Conservation (phyloP, 75 land plant genomes). For the Selaginella tamariscina region DNA sequence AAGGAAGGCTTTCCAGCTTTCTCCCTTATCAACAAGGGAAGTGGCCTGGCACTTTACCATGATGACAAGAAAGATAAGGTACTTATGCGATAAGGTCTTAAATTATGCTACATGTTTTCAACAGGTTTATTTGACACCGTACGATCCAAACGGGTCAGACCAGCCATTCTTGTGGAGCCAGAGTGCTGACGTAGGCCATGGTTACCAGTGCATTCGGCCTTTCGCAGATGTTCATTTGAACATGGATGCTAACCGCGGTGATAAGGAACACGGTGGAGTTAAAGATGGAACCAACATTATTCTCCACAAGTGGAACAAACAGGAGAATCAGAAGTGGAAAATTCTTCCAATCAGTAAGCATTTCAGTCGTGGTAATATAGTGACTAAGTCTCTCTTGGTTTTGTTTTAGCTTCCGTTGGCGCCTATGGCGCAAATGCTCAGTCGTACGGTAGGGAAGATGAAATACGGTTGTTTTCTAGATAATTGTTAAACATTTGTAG, state of each 20-base stretch:
- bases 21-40: neutral
- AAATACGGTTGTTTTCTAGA: neutral
- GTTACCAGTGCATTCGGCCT: constrained; percentile 54
- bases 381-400: neutral
- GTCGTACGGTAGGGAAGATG: neutral
- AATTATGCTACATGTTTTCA: neutral
- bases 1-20: neutral
- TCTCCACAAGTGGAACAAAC: constrained; percentile 53
- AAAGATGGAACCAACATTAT: constrained; percentile 50
- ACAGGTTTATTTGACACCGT: neutral
- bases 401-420: neutral
- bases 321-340: constrained; percentile 84
- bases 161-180: constrained; percentile 34
- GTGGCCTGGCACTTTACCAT: neutral
- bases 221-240: constrained; percentile 48
- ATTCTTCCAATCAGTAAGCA: constrained; percentile 58
- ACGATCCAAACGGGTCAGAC: constrained; percentile 11
- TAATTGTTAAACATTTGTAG: neutral
- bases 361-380: neutral
- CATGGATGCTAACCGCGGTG: constrained; percentile 59
- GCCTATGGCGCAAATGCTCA: neutral
- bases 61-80: constrained; percentile 9
- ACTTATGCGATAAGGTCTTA: neutral
- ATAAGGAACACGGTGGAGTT: constrained; percentile 54
- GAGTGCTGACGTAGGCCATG: constrained; percentile 56